phyloP scores from a whole-genome alignment of 345 rosid species.

The Crucihimalaya himalaica region DNA sequence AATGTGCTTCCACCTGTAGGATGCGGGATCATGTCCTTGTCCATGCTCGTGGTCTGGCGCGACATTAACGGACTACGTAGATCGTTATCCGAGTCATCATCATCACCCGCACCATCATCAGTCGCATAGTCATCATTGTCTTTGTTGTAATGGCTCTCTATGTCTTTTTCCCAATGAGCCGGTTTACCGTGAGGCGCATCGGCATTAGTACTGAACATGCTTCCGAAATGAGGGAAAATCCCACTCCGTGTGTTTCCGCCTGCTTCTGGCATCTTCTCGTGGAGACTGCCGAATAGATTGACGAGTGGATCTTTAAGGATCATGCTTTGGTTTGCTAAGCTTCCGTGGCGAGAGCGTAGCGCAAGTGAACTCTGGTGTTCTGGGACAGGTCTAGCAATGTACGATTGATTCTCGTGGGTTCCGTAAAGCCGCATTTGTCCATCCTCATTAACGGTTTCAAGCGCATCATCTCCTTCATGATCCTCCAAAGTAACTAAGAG shows the following conservation, averaged over 20 bases:
- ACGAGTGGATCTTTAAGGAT: constrained; percentile 91
- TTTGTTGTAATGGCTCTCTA: constrained; percentile 67
- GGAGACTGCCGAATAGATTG: constrained; percentile 83
- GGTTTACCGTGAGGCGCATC: constrained; percentile 60
- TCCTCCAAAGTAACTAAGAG: constrained; percentile 78
- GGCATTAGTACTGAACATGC: constrained; percentile 78
- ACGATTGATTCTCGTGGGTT: constrained; percentile 80
- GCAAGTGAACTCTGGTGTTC: constrained; percentile 78
- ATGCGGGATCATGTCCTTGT: constrained; percentile 68
- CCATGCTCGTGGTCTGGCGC: constrained; percentile 81
- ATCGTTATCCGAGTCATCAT: constrained; percentile 73
- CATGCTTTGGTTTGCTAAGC: constrained; percentile 64
- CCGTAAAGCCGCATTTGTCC: constrained; percentile 74
- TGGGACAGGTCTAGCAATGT: constrained; percentile 83
- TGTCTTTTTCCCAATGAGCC: constrained; percentile 65
- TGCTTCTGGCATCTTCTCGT: constrained; percentile 81
- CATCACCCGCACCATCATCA: constrained; percentile 55
- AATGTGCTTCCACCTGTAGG: constrained; percentile 61
- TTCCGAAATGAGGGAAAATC: constrained; percentile 80
- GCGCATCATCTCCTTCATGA: constrained; percentile 54
- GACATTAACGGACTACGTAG: constrained; percentile 87
- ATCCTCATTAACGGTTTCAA: constrained; percentile 56
- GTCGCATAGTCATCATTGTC: constrained; percentile 66
- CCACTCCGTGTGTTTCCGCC: constrained; percentile 81
- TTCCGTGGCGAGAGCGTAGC: constrained; percentile 82